Evolutionary conservation across 805 yeast genomes (phyloP).

Genomic region (Saturnispora saitoi): DNA sequence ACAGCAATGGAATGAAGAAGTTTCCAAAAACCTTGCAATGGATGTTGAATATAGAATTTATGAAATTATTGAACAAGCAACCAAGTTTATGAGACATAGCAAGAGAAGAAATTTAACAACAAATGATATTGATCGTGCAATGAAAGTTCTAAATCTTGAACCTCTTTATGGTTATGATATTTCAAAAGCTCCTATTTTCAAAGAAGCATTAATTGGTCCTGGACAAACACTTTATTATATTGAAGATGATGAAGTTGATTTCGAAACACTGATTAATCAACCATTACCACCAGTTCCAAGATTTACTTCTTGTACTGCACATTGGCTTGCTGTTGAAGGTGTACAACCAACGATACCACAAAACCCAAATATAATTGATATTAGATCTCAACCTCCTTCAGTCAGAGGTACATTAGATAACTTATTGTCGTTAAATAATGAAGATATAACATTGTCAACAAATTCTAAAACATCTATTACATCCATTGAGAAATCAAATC

Average conservation of each 20-base stretch:
- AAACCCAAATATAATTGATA: constrained; percentile 79
- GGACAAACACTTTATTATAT: constrained; percentile 91
- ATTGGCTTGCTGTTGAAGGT: constrained; percentile 97
- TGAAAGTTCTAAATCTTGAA: constrained; percentile 82
- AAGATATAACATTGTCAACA: constrained; percentile 27
- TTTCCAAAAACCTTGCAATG: constrained; percentile 92
- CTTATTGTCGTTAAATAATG: constrained; percentile 45
- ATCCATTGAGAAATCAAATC: constrained; percentile 18
- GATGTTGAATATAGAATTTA: constrained; percentile 97
- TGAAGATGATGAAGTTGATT: constrained; percentile 87
- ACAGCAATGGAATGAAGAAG: constrained; percentile 71
- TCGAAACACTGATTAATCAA: constrained; percentile 85
- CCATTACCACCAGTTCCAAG: constrained; percentile 95
- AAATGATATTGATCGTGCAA: constrained; percentile 71
- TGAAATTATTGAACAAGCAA: constrained; percentile 91
- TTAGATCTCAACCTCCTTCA: constrained; percentile 66
- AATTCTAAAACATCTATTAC: constrained; percentile 24
- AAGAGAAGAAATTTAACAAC: constrained; percentile 77
- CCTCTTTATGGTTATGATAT: constrained; percentile 86
- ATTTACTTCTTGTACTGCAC: constrained; percentile 85
- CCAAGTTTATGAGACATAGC: constrained; percentile 91
- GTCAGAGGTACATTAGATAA: constrained; percentile 77
- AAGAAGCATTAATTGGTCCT: constrained; percentile 81
- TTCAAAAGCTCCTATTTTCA: constrained; percentile 61
- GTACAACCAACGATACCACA: constrained; percentile 97